A percentile compares a stretch with the other conserved stretches of the same genome.
Evolutionary conservation across 148 eudicot species (phyloP).

Genomic region (Chenopodium quinoa): DNA sequence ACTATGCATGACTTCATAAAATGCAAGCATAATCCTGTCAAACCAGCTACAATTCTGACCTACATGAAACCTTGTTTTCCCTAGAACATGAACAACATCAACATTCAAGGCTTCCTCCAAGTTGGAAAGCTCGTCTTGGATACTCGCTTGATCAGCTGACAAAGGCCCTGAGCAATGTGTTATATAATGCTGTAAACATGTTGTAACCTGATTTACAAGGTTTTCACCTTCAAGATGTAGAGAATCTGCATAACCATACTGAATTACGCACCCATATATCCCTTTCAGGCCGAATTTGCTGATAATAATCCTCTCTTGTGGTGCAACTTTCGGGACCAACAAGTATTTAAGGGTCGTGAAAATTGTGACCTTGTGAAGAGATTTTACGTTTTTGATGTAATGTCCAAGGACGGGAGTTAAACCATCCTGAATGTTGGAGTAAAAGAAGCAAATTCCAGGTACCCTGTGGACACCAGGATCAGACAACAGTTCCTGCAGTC

Average conservation of each 20-base stretch:
- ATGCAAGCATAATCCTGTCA: slow-evolving; percentile 56
- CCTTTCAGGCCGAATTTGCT: slow-evolving; percentile 45
- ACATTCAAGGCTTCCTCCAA: slow-evolving; percentile 51
- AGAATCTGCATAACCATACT: slow-evolving; percentile 61
- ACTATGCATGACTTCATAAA: slow-evolving; percentile 63
- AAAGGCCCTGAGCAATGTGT: slow-evolving; percentile 16
- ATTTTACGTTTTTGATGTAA: slow-evolving; percentile 58
- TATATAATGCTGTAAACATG: slow-evolving; percentile 36
- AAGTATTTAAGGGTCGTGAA: slow-evolving; percentile 57
- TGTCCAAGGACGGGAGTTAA: slow-evolving; percentile 64
- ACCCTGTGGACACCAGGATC: slow-evolving; percentile 55
- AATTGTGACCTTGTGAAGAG: slow-evolving; percentile 55
- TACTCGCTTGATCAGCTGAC: slow-evolving; percentile 11
- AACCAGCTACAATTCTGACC: slow-evolving; percentile 51
- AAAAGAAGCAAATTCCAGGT: slow-evolving; percentile 68
- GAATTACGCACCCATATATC: slow-evolving; percentile 54
- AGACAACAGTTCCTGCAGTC: slow-evolving; percentile 39
- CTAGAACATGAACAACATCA: slow-evolving; percentile 59
- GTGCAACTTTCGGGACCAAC: slow-evolving; percentile 53
- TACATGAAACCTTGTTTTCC: slow-evolving; percentile 62
- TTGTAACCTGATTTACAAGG: slow-evolving; percentile 41
- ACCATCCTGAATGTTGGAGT: slow-evolving; percentile 67
- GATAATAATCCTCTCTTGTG: slow-evolving; percentile 44
- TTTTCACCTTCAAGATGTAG: slow-evolving; percentile 50
- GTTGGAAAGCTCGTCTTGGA: slow-evolving; percentile 36